Percentiles rank a stretch among this genome's conserved stretches.
Conservation (phyloP, 495 filamentous ascomycete genomes). For the Aspergillus bridgeri region DNA sequence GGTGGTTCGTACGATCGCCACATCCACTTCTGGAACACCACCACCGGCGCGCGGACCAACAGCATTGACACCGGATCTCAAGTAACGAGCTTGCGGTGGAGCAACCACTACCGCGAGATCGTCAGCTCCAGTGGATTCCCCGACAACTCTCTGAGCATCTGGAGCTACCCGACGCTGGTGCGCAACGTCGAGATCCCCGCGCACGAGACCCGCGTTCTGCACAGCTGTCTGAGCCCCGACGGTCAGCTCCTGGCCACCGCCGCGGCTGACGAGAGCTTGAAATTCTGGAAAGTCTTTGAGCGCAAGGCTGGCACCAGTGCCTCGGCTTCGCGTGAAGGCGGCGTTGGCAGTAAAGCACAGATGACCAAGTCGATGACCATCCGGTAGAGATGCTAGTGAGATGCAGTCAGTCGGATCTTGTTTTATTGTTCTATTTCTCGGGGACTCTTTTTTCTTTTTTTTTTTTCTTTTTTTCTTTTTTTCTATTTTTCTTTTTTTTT, state of each 20-base stretch:
- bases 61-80: constrained; percentile 98
- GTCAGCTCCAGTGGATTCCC: constrained; percentile 96
- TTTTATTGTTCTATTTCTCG: neutral
- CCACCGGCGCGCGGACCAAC: constrained; percentile 94
- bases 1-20: constrained; percentile 94
- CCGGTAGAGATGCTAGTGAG: constrained; percentile 55
- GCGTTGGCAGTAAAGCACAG: constrained; percentile 61
- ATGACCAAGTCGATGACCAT: constrained; percentile 98
- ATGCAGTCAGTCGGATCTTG: neutral
- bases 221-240: constrained; percentile 92
- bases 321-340: constrained; percentile 51
- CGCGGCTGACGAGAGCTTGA: constrained; percentile 92
- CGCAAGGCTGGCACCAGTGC: constrained; percentile 77
- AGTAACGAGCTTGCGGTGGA: constrained; percentile 94
- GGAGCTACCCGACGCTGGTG: constrained; percentile 95
- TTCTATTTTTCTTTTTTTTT: constrained; percentile 1
- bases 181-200: constrained; percentile 98
- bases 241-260: constrained; percentile 97
- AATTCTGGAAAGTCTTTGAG: constrained; percentile 99
- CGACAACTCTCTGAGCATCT: constrained; percentile 98
- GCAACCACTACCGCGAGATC: constrained; percentile 94
- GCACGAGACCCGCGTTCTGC: constrained; percentile 95
- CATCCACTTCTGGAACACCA: constrained; percentile 99
- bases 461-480: neutral
- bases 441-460: no score